Conservation (phyloP, 768 basidiomycete species). For the Fomitopsis pulvina region DNA sequence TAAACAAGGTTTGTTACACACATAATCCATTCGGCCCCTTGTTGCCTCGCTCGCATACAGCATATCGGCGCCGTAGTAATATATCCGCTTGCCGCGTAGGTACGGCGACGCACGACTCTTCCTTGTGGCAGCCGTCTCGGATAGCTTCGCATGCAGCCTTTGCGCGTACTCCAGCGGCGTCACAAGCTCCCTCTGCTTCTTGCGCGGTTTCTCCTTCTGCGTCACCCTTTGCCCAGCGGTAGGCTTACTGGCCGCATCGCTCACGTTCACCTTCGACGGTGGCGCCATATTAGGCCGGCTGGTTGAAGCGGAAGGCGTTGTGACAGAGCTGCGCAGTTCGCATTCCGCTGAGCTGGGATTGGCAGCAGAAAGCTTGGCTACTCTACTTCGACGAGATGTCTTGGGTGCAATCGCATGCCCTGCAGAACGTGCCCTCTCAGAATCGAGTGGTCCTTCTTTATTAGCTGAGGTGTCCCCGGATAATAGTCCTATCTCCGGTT, state of each 20-base stretch:
- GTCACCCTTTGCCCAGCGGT: neutral
- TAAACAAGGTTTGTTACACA: conserved; percentile 20
- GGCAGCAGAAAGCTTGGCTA: too few relatives aligned
- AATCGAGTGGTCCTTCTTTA: too few relatives aligned
- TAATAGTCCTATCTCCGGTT: too few relatives aligned
- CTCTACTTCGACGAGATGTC: too few relatives aligned
- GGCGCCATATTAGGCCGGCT: too few relatives aligned
- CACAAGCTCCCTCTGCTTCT: conserved; percentile 24
- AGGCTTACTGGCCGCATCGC: too few relatives aligned
- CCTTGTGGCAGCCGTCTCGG: conserved; percentile 10
- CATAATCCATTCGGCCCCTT: conserved; percentile 52
- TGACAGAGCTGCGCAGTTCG: too few relatives aligned
- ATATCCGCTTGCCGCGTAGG: conserved; percentile 48
- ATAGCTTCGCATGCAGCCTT: conserved; percentile 32
- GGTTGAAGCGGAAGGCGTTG: too few relatives aligned
- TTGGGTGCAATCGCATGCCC: too few relatives aligned
- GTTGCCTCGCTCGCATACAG: conserved; percentile 43
- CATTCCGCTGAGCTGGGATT: too few relatives aligned
- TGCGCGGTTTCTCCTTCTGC: conserved; percentile 34
- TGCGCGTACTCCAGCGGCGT: conserved; percentile 50
- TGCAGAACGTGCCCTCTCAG: too few relatives aligned
- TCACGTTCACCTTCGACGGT: neutral
- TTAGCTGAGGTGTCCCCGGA: too few relatives aligned
- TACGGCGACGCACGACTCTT: conserved; percentile 19
- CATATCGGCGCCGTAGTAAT: conserved; percentile 56